Evolutionary conservation across 2,329 filamentous ascomycete genomes (phyloP).

Genomic region (Hymenoscyphus infarciens): DNA sequence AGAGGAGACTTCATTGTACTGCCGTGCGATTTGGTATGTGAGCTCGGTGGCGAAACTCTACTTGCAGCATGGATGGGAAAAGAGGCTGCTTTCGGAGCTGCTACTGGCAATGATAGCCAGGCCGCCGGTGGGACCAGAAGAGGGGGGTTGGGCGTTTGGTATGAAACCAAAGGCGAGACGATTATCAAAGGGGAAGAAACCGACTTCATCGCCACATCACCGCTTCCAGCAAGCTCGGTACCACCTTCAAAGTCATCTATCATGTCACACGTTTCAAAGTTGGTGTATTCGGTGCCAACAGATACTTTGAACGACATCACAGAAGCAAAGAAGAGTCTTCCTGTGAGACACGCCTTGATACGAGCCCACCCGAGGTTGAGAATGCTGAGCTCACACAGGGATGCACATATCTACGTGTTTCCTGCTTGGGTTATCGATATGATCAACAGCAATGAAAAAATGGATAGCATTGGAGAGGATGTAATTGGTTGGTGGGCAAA

Average conservation of each 20-base stretch:
- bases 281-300: constrained; percentile 84
- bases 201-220: constrained; percentile 80
- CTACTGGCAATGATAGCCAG: constrained; percentile 41
- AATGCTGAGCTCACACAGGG: constrained; percentile 79
- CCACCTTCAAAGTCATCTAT: constrained; percentile 62
- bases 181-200: constrained; percentile 87
- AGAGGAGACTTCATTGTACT: constrained; percentile 85
- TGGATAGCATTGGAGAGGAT: constrained; percentile 89
- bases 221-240: constrained; percentile 56
- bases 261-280: constrained; percentile 64
- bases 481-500: constrained; percentile 96
- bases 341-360: constrained; percentile 73
- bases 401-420: constrained; percentile 93
- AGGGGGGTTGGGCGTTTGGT: constrained; percentile 87
- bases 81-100: constrained; percentile 64
- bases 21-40: constrained; percentile 90
- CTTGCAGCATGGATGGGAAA: constrained; percentile 91
- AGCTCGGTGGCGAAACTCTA: constrained; percentile 77
- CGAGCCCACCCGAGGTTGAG: constrained; percentile 70
- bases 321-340: constrained; percentile 69
- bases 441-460: constrained; percentile 70
- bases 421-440: constrained; percentile 89
- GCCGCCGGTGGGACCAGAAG: constrained; percentile 42
- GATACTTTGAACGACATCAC: constrained; percentile 82
- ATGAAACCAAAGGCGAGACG: constrained; percentile 75